Percentiles rank a stretch among this genome's conserved stretches.
phyloP scores from a whole-genome alignment of 169 alveolate genomes.

The Plasmodium vivax region DNA sequence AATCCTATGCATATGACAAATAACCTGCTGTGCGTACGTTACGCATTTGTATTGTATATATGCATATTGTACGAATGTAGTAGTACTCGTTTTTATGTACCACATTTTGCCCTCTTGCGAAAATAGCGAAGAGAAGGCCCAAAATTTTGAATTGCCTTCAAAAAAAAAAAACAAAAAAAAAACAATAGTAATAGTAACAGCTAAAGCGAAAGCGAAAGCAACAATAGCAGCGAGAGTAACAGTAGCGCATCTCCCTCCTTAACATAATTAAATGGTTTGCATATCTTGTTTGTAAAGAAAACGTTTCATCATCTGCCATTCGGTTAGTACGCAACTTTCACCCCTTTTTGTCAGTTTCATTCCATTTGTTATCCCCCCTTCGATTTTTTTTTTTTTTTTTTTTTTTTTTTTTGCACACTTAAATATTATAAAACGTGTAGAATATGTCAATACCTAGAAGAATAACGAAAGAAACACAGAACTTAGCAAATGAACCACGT shows the following conservation, averaged over 20 bases:
- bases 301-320: neutral
- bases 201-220: neutral
- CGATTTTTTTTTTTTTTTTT: neutral
- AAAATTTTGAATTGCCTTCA: neutral
- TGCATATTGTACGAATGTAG: neutral
- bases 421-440: neutral
- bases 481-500: constrained; percentile 89
- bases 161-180: neutral
- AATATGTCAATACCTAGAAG: constrained; percentile 86
- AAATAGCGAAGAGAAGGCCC: neutral
- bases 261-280: neutral
- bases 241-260: neutral
- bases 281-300: neutral
- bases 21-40: neutral
- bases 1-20: neutral
- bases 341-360: neutral
- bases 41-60: neutral
- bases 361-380: neutral
- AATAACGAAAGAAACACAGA: constrained; percentile 88
- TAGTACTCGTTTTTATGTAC: neutral
- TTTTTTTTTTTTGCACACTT: neutral
- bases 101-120: neutral
- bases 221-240: neutral
- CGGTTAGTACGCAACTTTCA: neutral
- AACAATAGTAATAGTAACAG: neutral